Base-by-base conservation (phyloP, 2,329 filamentous ascomycete species). In the Fusarium avenaceum region DNA sequence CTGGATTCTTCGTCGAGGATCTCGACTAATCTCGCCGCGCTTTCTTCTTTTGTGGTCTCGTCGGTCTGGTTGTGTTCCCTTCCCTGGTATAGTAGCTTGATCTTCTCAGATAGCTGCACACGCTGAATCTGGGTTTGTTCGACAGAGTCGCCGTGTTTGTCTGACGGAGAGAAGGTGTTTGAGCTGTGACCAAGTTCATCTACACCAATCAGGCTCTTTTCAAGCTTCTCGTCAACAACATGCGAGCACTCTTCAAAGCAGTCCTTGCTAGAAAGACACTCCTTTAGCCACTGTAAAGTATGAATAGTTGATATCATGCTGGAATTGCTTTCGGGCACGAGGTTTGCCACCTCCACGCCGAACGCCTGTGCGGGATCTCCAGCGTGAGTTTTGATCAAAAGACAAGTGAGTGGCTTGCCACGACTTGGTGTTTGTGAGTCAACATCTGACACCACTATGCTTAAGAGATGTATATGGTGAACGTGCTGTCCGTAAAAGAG, bases 181-280 rank as follows among this genome's bases (percentile, higher is more conserved):
- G 4, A 13, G 0, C 20, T 4, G 3, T 10, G 8, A 1, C 17
- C 22, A 17, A 10, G 13, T 1, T 6, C 14, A 7, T 11, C 6
- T 11, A 4, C 4, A 2, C 5, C 11, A 3, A 10, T 0, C 3
- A 51, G 15, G 2, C 5, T 4, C 1, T 8, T 2, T 1, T 33
- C 20, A 13, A 60, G 39, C 6, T 17, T 3, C 6, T 11, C 14
- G 0, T 44, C 20, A 0, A 14, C 7, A 6, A 3, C 6, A 19
- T 59, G 57, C 6, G 32, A 39, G 14, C 53, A 51, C 1, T 1
- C 5, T 10, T 45, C 32, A 2, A 50, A 38, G 11, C 5, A 19
- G n/a, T 45, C 45, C 9, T 33, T 26, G 2, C 44, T 19, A 4
- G 59, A 32, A 4, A 61, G 17, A 15, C 54, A 61, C 14, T 40